A percentile compares a stretch with the other conserved stretches of the same genome.
Evolutionary conservation across 352 stramenopile genomes (phyloP).

Genomic region (Globisporangium sylvaticum): DNA sequence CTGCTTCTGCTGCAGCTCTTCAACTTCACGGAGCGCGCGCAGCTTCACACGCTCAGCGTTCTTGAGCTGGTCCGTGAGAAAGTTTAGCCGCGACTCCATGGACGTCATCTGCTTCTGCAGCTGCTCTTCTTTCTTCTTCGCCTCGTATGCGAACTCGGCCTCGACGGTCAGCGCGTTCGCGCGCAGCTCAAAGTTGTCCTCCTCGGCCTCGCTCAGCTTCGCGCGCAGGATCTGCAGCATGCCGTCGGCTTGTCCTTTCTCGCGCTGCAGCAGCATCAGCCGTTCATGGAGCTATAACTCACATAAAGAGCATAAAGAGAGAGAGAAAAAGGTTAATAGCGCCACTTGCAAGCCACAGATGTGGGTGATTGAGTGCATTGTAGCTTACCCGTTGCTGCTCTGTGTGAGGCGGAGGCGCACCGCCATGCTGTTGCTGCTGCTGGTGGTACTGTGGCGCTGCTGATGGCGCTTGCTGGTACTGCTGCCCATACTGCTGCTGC

Average conservation of each 20-base stretch:
- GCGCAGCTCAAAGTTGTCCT: constrained; percentile 68
- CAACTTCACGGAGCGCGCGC: constrained; percentile 38
- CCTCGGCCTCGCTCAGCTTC: constrained; percentile 43
- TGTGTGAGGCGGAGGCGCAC: not conserved
- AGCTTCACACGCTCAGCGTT: constrained; percentile 60
- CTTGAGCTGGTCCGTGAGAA: constrained; percentile 46
- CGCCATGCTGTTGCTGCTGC: constrained; percentile 5
- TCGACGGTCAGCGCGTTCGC: constrained; percentile 47
- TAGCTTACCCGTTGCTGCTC: not conserved
- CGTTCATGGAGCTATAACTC: constrained; percentile 23
- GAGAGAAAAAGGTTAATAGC: not conserved
- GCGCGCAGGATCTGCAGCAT: constrained; percentile 49
- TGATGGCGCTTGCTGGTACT: not conserved
- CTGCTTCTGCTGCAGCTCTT: constrained; percentile 57
- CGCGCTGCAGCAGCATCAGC: constrained; percentile 37
- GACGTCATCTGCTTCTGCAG: constrained; percentile 42
- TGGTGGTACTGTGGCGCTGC: not conserved
- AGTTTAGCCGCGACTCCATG: constrained; percentile 55
- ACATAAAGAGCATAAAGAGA: not conserved
- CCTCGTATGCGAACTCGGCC: constrained; percentile 40
- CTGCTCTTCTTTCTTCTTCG: constrained; percentile 33
- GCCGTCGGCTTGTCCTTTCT: constrained; percentile 48
- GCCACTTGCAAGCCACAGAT: not conserved
- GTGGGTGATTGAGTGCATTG: not conserved
- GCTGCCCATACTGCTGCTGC: not conserved